These are phyloP conservation scores for Papiliotrema laurentii DNA, from an alignment of 1,284 basidiomycete genomes.

Conservation along the genomic window DNA sequence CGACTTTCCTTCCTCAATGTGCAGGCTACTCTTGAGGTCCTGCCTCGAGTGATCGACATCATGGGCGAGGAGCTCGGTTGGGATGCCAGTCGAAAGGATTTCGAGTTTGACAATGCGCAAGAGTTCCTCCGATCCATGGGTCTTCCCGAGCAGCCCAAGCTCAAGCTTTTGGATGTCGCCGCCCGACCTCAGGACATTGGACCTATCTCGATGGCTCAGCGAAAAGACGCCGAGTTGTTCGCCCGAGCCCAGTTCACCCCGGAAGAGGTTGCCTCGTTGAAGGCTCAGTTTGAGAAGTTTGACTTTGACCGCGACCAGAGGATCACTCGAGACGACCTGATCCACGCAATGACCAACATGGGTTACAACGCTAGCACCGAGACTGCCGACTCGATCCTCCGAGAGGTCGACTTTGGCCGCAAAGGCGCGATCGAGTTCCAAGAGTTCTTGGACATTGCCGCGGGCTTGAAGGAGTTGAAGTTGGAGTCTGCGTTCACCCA, in stretches of 20 bases:
- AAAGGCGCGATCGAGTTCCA: slow-evolving; percentile 62
- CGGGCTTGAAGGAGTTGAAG: slow-evolving; percentile 69
- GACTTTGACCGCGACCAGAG: slow-evolving; percentile 47
- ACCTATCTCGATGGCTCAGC: slow-evolving; percentile 31
- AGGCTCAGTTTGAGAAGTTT: slow-evolving; percentile 55
- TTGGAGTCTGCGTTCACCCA: slow-evolving; percentile 56
- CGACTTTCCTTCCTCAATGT: slow-evolving; percentile 91
- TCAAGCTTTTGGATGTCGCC: slow-evolving; percentile 41
- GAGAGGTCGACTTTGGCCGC: slow-evolving; percentile 64
- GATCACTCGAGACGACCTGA: slow-evolving; percentile 43
- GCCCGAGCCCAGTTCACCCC: slow-evolving; percentile 62
- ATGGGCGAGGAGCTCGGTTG: slow-evolving; percentile 85
- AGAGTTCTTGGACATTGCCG: slow-evolving; percentile 79
- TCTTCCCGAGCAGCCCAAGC: slow-evolving; percentile 50
- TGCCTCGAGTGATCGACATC: slow-evolving; percentile 84
- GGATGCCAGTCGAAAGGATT: slow-evolving; percentile 57
- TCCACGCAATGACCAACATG: slow-evolving; percentile 44
- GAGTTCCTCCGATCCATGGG: slow-evolving; percentile 73
- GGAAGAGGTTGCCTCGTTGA: slow-evolving; percentile 63
- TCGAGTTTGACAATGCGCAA: slow-evolving; percentile 61
- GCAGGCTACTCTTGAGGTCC: slow-evolving; percentile 74
- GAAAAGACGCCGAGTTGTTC: slow-evolving; percentile 49
- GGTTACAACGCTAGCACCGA: slow-evolving; percentile 45
- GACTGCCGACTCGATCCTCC: slow-evolving; percentile 66
- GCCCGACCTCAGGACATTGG: slow-evolving; percentile 30